Evolutionary conservation across 1,284 basidiomycete genomes (phyloP).

Genomic region (Mycena sp.): DNA sequence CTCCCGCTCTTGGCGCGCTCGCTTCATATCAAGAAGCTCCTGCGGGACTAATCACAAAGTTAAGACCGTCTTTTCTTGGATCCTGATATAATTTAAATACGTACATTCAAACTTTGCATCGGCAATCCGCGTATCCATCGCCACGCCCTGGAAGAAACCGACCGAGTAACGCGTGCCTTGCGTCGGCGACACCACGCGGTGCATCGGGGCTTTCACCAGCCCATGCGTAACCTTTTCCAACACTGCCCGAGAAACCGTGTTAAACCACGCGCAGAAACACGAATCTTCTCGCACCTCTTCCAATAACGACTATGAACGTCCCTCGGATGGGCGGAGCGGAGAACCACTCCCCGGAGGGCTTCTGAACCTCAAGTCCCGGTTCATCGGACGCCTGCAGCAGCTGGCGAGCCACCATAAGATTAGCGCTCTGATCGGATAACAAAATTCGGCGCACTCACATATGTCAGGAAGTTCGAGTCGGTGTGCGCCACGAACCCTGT

Average conservation of each 20-base stretch:
- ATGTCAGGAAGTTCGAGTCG: constrained; percentile 67
- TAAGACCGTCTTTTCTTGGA: too few species aligned
- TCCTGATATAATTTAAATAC: not conserved
- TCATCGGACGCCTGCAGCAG: not conserved
- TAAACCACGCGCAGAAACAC: too few species aligned
- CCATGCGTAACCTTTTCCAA: not conserved
- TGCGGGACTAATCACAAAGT: not conserved
- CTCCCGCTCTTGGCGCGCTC: not conserved
- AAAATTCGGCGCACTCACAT: constrained; percentile 49
- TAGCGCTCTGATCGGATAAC: too few species aligned
- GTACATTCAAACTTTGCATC: not conserved
- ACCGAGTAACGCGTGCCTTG: not conserved
- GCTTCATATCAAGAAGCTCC: not conserved
- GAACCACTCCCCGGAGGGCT: not conserved
- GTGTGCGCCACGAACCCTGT: constrained; percentile 46
- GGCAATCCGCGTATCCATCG: not conserved
- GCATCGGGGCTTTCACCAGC: not conserved
- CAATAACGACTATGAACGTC: not conserved
- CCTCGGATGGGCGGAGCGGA: not conserved
- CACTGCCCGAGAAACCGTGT: too few species aligned
- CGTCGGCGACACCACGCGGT: not conserved
- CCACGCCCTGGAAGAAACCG: not conserved
- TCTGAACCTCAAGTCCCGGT: not conserved
- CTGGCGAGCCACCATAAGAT: too few species aligned
- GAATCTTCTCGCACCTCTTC: not conserved